Evolutionary conservation across 2,329 filamentous ascomycete genomes (phyloP).

Genomic region (Epichloe gansuensis): DNA sequence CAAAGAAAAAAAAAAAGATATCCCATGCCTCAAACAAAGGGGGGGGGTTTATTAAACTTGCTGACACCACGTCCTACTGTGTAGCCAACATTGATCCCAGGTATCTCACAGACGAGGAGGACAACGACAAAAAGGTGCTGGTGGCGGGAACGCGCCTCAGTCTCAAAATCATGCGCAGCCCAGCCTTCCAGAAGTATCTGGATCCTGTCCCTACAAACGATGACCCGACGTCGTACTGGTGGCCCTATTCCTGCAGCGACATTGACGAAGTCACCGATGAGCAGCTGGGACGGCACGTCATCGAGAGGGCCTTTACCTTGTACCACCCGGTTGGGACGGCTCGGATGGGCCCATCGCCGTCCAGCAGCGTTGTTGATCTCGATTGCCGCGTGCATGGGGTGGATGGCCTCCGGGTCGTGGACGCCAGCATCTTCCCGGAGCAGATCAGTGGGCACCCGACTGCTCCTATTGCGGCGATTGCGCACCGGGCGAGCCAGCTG

Average conservation of each 20-base stretch:
- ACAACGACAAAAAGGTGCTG: slow-evolving; percentile 10
- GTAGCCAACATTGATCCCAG: slow-evolving; percentile 11
- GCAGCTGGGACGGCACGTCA: slow-evolving; percentile 8
- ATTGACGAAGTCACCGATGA: slow-evolving; percentile 10
- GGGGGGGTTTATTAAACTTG: neutral
- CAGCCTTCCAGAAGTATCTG: slow-evolving; percentile 7
- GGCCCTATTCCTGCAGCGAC: slow-evolving; percentile 11
- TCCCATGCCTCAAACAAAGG: neutral
- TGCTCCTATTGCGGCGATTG: slow-evolving; percentile 11
- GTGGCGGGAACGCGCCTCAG: slow-evolving; percentile 8
- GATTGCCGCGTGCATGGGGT: slow-evolving; percentile 42
- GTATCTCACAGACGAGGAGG: slow-evolving; percentile 10
- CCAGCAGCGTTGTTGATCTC: slow-evolving; percentile 26
- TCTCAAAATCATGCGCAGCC: slow-evolving; percentile 8
- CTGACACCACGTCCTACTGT: neutral
- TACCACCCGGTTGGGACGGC: slow-evolving; percentile 11
- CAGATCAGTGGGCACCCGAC: slow-evolving; percentile 12
- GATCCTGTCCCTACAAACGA: slow-evolving; percentile 9
- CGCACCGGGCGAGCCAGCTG: slow-evolving; percentile 9
- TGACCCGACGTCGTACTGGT: slow-evolving; percentile 9
- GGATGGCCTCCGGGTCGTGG: slow-evolving; percentile 40
- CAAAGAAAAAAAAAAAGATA: no score
- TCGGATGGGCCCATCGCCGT: slow-evolving; percentile 9
- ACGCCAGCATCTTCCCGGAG: slow-evolving; percentile 41
- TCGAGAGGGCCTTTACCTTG: slow-evolving; percentile 10